Conservation (phyloP, 192 early-diverging fungal species). For the Entomortierella beljakovae region DNA sequence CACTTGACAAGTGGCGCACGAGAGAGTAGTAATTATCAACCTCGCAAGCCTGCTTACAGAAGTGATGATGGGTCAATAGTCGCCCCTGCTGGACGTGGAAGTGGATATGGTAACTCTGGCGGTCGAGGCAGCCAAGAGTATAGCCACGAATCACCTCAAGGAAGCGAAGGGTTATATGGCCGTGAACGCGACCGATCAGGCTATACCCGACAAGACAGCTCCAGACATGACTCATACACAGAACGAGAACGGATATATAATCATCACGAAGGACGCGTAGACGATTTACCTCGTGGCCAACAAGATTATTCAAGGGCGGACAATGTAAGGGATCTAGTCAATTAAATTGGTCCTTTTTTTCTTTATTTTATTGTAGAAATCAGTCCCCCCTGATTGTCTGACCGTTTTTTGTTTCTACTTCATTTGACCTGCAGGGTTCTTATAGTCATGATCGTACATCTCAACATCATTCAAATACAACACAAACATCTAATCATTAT, state of each 20-base stretch:
- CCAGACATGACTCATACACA: conserved; percentile 5
- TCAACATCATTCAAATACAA: conserved; percentile 19
- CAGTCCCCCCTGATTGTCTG: no score
- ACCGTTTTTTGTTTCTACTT: neutral
- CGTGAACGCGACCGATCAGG: conserved; percentile 17
- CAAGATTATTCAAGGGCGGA: conserved; percentile 20
- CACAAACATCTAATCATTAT: neutral
- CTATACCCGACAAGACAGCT: conserved; percentile 1
- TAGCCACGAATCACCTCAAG: conserved; percentile 9
- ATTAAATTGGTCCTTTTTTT: neutral
- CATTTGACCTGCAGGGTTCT: neutral
- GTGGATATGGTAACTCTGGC: neutral
- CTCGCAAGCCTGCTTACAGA: conserved; percentile 16
- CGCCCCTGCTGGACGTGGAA: conserved; percentile 10
- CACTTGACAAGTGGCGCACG: conserved; percentile 28
- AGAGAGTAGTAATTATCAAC: conserved; percentile 35
- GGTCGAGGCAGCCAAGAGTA: conserved; percentile 12
- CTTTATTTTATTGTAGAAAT: neutral
- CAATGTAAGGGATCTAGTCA: conserved; percentile 19
- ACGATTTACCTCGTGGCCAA: conserved; percentile 14
- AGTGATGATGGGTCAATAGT: conserved; percentile 14
- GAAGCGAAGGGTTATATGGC: neutral
- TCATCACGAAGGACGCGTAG: conserved; percentile 16
- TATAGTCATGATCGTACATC: conserved; percentile 8
- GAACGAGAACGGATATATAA: conserved; percentile 17